Evolutionary conservation across 2,329 filamentous ascomycete genomes (phyloP), one percentile per base, ranked within the genome.

Genomic region (Coniosporium tulheliwenetii): DNA sequence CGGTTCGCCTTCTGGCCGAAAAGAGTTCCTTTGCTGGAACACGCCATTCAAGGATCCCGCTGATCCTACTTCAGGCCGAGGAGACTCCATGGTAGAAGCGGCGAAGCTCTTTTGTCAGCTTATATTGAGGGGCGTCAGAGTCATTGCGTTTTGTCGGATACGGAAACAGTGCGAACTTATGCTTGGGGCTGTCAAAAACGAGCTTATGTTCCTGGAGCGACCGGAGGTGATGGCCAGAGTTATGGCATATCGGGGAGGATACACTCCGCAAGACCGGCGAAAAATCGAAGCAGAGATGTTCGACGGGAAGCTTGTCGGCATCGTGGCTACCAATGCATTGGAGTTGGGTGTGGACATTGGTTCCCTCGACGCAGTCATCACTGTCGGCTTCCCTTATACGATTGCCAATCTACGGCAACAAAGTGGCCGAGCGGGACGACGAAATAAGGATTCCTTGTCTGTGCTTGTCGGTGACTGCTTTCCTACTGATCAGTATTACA

Each of bases 11-110:
- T 85, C 85, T 5, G 85, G 89, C 0, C 72, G 85, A 15, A 96
- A 96, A 56, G 89, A 96, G 52, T 96, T 96, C 43, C 55, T 98
- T 5, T 96, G 87, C 59, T 98, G 91, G 91, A 96, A 98, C 51
- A 95, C 89, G 0, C 91, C 91, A 0, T 94, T 77, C 59, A 93
- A 86, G 56, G 89, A 95, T 49, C 85, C 89, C 0, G 73, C 71
- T 1, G 89, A 96, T 58, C 83, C 86, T 8, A 77, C 81, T 0
- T 93, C 85, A 50, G 89, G 91, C 1, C 76, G 91, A 43, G 85
- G 84, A 10, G 85, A 85, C 55, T 79, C 80, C 3, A 77, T 93
- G 56, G 72, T 75, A 4, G 89, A 98, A 60, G 82, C 85, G n/a
- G 85, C 91, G 1, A 78, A 83, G 36, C 64, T 98, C 0, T 94